Evolutionary conservation across 2,329 filamentous ascomycete genomes (phyloP), one percentile per base, ranked within the genome.

Genomic region (Exserohilum turcica): DNA sequence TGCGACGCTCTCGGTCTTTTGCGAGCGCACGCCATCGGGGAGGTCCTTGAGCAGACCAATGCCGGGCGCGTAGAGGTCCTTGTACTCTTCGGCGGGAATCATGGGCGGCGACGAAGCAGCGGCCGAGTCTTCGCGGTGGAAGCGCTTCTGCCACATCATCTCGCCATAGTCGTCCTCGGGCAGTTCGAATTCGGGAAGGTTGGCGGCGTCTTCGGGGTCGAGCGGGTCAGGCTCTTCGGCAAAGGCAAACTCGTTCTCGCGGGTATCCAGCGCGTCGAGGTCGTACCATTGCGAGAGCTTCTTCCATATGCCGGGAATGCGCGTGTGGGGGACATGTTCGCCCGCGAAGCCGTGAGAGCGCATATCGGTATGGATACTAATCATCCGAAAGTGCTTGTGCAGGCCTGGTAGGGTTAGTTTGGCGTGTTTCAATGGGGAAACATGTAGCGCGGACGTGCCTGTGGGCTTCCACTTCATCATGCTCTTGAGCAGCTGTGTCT

Each of bases 391-490:
- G 24, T 82, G 77, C 28, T 79, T 73, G 70, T 86, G 86, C 69
- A 87, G 83, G 43, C 80, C 80, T 36, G 78, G 79, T 16, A 1
- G 10, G 9, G 50, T 62, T 40, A 58, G 33, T 29, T 3, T 12
- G 33, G 35, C 3, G 21, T 5, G 21, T 19, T 16, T 12, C 27
- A 9, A 16, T 12, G 4, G 3, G 1, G 1, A n/a, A n/a, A 3
- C 1, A 5, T 10, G 6, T 2, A 16, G 2, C 24, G 48, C 28
- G 3, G 15, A 24, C 21, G 8, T 38, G 71, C 92, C 93, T 35
- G 93, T 93, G n/a, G 94, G 94, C 73, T 99, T 99, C 89, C 90
- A 96, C 70, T 87, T 84, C 60, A 97, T 92, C 62, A 97, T 88
- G 46, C 87, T 91, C 72, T 97, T 97, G 78, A 96, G 91, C 0